These are phyloP conservation scores for Pseudogymnoascus sp. DNA, from an alignment of 2,329 filamentous ascomycete genomes.

Conservation along the genomic window DNA sequence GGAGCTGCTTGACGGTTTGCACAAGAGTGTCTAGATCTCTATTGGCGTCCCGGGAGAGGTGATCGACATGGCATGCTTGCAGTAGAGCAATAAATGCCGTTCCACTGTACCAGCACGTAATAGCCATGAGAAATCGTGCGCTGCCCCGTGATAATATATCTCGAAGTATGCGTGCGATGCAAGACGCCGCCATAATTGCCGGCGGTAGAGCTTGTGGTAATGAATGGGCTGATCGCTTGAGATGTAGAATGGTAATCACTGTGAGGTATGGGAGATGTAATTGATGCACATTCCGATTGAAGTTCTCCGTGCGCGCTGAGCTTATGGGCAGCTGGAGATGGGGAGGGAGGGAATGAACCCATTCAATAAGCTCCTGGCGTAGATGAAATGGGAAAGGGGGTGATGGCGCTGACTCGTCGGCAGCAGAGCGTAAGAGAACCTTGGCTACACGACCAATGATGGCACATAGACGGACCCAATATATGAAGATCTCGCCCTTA, in stretches of 20 bases:
- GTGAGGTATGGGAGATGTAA: constrained; percentile 37
- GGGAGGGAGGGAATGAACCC: constrained; percentile 31
- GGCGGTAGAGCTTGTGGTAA: constrained; percentile 33
- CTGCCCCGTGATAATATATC: constrained; percentile 35
- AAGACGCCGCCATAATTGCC: constrained; percentile 34
- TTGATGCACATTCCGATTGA: constrained; percentile 37
- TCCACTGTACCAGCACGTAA: constrained; percentile 37
- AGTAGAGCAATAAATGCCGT: constrained; percentile 36
- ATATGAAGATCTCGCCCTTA: constrained; percentile 35
- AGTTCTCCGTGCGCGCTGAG: constrained; percentile 26
- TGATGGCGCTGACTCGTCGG: neutral
- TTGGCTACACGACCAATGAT: constrained; percentile 37
- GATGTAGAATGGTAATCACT: constrained; percentile 35
- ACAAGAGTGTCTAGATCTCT: constrained; percentile 30
- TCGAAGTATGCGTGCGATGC: constrained; percentile 32
- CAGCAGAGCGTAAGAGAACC: constrained; percentile 26
- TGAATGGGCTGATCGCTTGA: constrained; percentile 31
- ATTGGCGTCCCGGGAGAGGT: constrained; percentile 28
- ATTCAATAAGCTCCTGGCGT: constrained; percentile 30
- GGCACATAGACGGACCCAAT: constrained; percentile 36
- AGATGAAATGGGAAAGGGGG: constrained; percentile 24
- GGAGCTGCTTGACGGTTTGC: constrained; percentile 29
- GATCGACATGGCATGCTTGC: constrained; percentile 31
- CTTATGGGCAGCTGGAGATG: constrained; percentile 30
- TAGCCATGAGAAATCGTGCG: constrained; percentile 36